phyloP scores from a whole-genome alignment of 2,329 filamentous ascomycete genomes.

The Gyromitra esculenta region DNA sequence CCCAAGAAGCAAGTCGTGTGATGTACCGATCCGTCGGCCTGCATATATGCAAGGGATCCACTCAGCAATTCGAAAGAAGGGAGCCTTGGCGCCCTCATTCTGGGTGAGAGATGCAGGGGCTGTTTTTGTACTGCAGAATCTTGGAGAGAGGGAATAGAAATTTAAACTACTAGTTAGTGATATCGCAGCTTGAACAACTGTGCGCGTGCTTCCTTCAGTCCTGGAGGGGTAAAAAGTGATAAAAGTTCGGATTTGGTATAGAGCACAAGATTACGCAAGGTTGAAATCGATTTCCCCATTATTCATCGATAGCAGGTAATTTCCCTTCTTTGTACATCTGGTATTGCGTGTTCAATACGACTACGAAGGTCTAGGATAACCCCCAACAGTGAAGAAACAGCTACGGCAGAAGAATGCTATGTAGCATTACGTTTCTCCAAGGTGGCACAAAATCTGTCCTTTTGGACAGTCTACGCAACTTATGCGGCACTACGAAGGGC shows the following conservation, averaged over 20 bases:
- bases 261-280: slow-evolving; percentile 32
- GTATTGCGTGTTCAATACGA: slow-evolving; percentile 39
- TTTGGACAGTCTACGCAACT: slow-evolving; percentile 39
- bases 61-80: slow-evolving; percentile 41
- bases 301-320: not conserved
- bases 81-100: slow-evolving; percentile 44
- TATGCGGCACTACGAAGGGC: slow-evolving; percentile 30
- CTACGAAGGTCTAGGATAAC: slow-evolving; percentile 37
- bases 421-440: slow-evolving; percentile 38
- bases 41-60: slow-evolving; percentile 54
- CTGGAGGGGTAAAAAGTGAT: slow-evolving; percentile 5
- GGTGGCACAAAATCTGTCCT: slow-evolving; percentile 34
- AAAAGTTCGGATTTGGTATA: slow-evolving; percentile 29
- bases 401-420: slow-evolving; percentile 35
- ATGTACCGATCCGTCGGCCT: slow-evolving; percentile 51
- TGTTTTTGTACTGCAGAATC: slow-evolving; percentile 41
- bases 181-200: slow-evolving; percentile 31
- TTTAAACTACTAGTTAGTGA: slow-evolving; percentile 26
- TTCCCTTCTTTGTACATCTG: slow-evolving; percentile 38
- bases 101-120: slow-evolving; percentile 51
- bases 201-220: slow-evolving; percentile 23
- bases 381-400: slow-evolving; percentile 21
- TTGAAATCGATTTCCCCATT: slow-evolving; percentile 20
- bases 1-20: slow-evolving; percentile 53
- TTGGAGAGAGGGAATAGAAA: slow-evolving; percentile 35